Base-by-base conservation (phyloP, 352 stramenopile species). In the Phytophthora pisi region DNA sequence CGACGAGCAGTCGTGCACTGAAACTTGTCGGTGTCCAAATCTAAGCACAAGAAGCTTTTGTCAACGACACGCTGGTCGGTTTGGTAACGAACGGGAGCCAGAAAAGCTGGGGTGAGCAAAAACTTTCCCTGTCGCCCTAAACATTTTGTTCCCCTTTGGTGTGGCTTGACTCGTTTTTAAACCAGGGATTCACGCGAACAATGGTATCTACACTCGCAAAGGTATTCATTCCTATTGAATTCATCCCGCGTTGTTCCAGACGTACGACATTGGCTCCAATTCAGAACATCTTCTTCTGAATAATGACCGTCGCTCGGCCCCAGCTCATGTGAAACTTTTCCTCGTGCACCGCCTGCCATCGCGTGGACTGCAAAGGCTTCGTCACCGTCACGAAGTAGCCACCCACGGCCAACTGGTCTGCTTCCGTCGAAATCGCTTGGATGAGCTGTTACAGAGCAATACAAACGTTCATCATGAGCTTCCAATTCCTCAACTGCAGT, bases 271-370 rank as follows among this genome's bases (percentile, higher is more conserved):
- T 64, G 51, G 5, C 9, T 51, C 62, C 40, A 47, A 4, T 8
- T 47, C 64, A 90, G 31, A 87, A 75, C 51, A 78, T 61, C 51
- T 90, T 90, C 66, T 83, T 84, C 59, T 90, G 82, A 31, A 90
- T 57, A 56, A 89, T 84, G 40, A 90, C 76, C 45, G 80, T 89
- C 15, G 82, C 79, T 23, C 57, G 75, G 4, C 79, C 82, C 82
- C 82, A 90, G 53, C 82, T 90, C 82, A 90, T 90, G 57, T 68
- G 67, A 45, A 90, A 81, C 43, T 87, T 88, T 26, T 79, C 79
- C 63, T 90, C 82, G 15, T 77, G 68, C 57, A 90, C 56, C n/a
- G 66, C 75, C 68, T 88, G 80, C 82, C 82, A 90, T 10, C 70
- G 68, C 58, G 72, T 82, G 49, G 82, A 90, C 53, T 58, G 51